Base-by-base conservation (phyloP, 2,329 filamentous ascomycete genomes). In the Xylaria sp. region DNA sequence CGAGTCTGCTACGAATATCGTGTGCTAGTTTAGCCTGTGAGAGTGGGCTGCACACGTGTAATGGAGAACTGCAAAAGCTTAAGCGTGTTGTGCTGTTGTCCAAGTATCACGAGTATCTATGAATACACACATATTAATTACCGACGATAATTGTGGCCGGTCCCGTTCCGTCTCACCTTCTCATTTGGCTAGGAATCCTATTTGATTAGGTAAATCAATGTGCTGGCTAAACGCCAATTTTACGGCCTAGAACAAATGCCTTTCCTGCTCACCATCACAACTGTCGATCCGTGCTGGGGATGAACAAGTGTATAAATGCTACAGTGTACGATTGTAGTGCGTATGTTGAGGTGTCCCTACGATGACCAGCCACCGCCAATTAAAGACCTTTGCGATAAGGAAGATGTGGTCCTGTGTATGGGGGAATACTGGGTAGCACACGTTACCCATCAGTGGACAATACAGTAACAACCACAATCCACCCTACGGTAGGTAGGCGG, bases 371-470 rank as follows among this genome's bases (percentile, higher is more conserved):
- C 13, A 43, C 39, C 23, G 39, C 62, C 62, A 68, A 68, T 66
- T 23, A 52, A 6, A n/a, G 8, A 23, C 41, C 46, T 20, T 28
- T 18, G 41, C 61, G 64, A 59, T 57, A 68, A 68, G 51, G 15
- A 48, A 62, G 67, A 70, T 59, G 62, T 51, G 65, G 62, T 43
- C 20, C 49, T 25, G 54, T 57, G 46, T 55, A 43, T 59, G 57
- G 55, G 55, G 55, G 54, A 59, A 57, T n/a, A 20, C 46, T 48
- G 23, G 33, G 33, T 9, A 36, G 33, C 10, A 10, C 8, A 10
- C 1, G 33, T 10, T 36, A 36, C 51, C 64, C 36, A 43, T 48
- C 25, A 13, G n/a, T 13, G 13, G 60, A 36, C 54, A 64, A 64
- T 46, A 46, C n/a, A 8, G n/a, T 48, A 23, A 48, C 20, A 56